A percentile compares a stretch with the other conserved stretches of the same genome.
These are phyloP conservation scores for Fusarium sp. DNA, from an alignment of 2,329 filamentous ascomycete genomes.

Conservation along the genomic window DNA sequence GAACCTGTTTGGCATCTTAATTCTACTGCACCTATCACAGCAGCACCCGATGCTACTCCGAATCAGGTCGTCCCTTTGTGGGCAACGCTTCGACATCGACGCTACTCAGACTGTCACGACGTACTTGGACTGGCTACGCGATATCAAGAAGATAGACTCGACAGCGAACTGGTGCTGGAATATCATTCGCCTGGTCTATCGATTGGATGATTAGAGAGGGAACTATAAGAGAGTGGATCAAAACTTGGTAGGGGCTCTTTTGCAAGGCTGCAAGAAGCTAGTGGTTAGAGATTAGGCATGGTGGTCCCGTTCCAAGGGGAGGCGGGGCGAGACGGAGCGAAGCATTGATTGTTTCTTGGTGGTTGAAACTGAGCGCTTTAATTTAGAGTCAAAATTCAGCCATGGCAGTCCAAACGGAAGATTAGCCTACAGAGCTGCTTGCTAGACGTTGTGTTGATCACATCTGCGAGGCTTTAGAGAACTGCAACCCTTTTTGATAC, in stretches of 20 bases:
- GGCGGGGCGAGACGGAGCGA: constrained; percentile 3
- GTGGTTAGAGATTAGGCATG: constrained; percentile 10
- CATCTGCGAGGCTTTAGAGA: constrained; percentile 17
- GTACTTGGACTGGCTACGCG: constrained; percentile 69
- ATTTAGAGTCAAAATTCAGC: constrained; percentile 1
- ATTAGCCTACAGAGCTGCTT: constrained; percentile 31
- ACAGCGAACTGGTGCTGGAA: constrained; percentile 68
- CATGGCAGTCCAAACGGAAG: constrained; percentile 10
- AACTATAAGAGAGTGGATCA: background rate
- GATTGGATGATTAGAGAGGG: constrained; percentile 45
- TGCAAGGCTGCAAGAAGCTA: background rate
- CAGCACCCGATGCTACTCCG: constrained; percentile 61
- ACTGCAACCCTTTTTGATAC: constrained; percentile 32
- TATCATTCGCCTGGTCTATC: constrained; percentile 60
- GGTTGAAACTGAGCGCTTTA: constrained; percentile 6
- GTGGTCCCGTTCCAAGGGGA: background rate
- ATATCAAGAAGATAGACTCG: constrained; percentile 64
- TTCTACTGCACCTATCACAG: constrained; percentile 65
- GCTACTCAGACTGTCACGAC: constrained; percentile 60
- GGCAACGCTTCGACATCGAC: constrained; percentile 61
- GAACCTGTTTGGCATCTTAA: constrained; percentile 67
- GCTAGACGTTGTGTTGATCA: constrained; percentile 32
- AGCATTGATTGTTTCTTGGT: constrained; percentile 17
- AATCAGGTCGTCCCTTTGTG: constrained; percentile 62
- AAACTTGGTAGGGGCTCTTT: background rate